Conservation (phyloP, 768 basidiomycete species). For the Pleurotus tuoliensis region DNA sequence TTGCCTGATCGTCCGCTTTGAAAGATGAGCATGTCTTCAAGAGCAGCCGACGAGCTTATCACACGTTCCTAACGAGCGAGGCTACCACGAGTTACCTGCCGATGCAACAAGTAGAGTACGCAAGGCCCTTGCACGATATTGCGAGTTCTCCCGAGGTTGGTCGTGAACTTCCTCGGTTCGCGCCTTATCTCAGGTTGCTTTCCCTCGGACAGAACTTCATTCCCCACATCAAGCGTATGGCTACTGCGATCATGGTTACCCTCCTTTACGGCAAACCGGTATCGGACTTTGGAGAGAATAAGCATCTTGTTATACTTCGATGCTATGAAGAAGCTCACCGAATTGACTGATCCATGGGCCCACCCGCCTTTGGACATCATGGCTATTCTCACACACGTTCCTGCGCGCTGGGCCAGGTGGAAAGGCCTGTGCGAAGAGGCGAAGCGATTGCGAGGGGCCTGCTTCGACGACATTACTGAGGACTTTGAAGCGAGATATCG, state of each 20-base stretch:
- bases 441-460: conserved; percentile 18
- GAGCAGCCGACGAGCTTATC: conserved; percentile 15
- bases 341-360: conserved; percentile 10
- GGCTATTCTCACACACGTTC: conserved; percentile 27
- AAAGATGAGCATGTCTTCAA: conserved; percentile 17
- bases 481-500: conserved; percentile 20
- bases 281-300: conserved; percentile 21
- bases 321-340: conserved; percentile 18
- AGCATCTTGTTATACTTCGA: conserved; percentile 21
- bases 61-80: conserved; percentile 12
- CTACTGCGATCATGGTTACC: conserved; percentile 26
- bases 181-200: neutral
- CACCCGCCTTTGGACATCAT: conserved; percentile 32
- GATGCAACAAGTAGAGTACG: conserved; percentile 19
- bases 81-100: conserved; percentile 13
- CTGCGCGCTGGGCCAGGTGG: conserved; percentile 31
- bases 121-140: conserved; percentile 13
- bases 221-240: conserved; percentile 24
- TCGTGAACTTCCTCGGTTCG: conserved; percentile 9
- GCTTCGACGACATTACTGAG: conserved; percentile 26
- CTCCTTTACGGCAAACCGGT: conserved; percentile 28
- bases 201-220: conserved; percentile 20
- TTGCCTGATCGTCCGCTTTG: neutral
- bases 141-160: conserved; percentile 10
- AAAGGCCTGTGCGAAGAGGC: conserved; percentile 21